Evolutionary conservation across 352 stramenopile species (phyloP).

Genomic region (Globisporangium carolinianum): DNA sequence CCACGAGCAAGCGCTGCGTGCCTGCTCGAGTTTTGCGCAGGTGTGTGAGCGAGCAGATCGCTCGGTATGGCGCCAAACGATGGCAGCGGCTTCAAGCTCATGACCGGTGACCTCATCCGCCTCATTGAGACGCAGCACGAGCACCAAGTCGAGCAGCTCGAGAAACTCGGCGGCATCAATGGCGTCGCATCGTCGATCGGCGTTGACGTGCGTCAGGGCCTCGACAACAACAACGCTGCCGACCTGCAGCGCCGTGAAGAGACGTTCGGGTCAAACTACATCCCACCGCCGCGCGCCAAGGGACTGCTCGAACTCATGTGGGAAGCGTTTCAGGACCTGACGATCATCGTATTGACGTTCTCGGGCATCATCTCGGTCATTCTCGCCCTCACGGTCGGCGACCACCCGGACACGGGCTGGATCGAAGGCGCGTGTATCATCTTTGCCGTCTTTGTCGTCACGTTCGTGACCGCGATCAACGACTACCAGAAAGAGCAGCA

Average conservation of each 20-base stretch:
- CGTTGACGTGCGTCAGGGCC: conserved; percentile 37
- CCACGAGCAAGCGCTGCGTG: no score
- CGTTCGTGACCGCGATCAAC: conserved; percentile 86
- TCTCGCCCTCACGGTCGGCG: conserved; percentile 38
- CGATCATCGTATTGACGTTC: conserved; percentile 56
- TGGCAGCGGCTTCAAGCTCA: conserved; percentile 30
- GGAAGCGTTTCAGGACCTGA: conserved; percentile 83
- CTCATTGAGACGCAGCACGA: conserved; percentile 70
- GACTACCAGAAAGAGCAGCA: conserved; percentile 91
- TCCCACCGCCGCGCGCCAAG: conserved; percentile 38
- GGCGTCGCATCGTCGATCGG: conserved; percentile 39
- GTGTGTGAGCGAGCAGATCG: not conserved
- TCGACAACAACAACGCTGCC: conserved; percentile 37
- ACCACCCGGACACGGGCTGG: conserved; percentile 65
- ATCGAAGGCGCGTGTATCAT: conserved; percentile 91
- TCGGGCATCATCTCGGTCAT: conserved; percentile 54
- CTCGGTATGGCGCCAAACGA: conserved; percentile 3
- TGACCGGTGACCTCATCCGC: conserved; percentile 48
- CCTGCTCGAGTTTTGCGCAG: not conserved
- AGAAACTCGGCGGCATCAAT: conserved; percentile 42
- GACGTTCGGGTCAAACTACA: conserved; percentile 52
- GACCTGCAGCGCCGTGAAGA: conserved; percentile 33
- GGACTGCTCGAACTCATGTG: conserved; percentile 77
- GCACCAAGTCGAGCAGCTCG: conserved; percentile 43
- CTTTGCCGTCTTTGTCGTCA: conserved; percentile 86